Evolutionary conservation across 176 grass and related monocot species (phyloP), one percentile per base, ranked within the genome.

Genomic region (Carex myosuroides): DNA sequence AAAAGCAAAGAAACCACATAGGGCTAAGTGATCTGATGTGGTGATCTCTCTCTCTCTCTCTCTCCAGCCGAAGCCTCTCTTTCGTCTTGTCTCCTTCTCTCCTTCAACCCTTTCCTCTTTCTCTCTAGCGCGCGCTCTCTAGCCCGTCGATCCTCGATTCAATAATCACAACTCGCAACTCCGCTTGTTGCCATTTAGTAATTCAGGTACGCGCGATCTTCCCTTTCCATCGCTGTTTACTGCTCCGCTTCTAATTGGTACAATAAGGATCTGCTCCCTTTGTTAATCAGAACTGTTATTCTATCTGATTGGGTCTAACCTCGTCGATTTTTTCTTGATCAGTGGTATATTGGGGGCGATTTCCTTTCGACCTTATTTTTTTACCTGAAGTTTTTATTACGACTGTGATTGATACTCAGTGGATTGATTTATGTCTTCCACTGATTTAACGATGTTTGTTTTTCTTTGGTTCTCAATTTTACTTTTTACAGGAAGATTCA

Each of bases 161-260:
- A 0, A 17, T 26, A 57, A 33, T 78, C 73, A 17, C 73, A 29
- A 57, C 52, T 78, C 73, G 4, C 73, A 1, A 24, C 73, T 14
- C 20, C 42, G 42, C 73, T 21, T 71, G 8, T 54, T 30, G 48
- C 50, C 22, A 16, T 77, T 55, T 16, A 77, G 13, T 17, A 35
- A 78, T 78, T 35, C 26, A 78, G 73, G 73, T 78, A 78, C 14
- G 44, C 50, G 73, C 73, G 73, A 78, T 78, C 73, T 55, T 55
- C 73, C 50, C 73, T 16, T 7, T 35, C 6, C 44, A 26, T 14
- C 2, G 9, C 3, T 13, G 21, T 29, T 11, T 20, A 46, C 37
- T 44, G 35, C n/a, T 50, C 20, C 46, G 65, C 32, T 68, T 26
- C 41, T 8, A 26, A 75, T 53, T 29, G 21, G 4, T 75, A 20